These are phyloP conservation scores for Anthracocystis setariae DNA, from an alignment of 1,284 basidiomycete genomes.

Conservation along the genomic window DNA sequence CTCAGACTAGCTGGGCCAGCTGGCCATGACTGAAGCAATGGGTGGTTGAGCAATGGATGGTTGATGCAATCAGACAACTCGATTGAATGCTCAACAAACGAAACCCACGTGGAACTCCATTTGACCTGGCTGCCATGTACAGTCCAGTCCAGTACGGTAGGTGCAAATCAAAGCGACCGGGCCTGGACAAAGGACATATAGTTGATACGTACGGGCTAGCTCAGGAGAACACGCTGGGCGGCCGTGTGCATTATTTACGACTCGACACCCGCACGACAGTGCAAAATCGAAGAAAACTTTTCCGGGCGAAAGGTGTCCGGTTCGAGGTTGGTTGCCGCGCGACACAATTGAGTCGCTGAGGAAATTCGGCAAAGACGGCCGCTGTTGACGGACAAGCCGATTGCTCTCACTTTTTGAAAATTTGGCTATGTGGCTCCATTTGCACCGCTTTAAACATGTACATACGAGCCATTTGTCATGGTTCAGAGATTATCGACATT, in stretches of 20 bases:
- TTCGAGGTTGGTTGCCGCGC: conserved; percentile 2
- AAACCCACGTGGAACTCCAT: background rate
- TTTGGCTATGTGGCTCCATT: conserved; percentile 10
- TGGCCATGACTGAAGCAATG: no score
- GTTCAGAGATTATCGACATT: no score
- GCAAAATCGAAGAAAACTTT: background rate
- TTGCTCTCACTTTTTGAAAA: background rate
- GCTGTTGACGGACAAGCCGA: background rate
- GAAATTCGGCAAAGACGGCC: conserved; percentile 28
- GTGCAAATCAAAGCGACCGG: no score
- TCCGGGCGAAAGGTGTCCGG: conserved; percentile 14
- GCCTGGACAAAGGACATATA: background rate
- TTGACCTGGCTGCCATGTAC: background rate
- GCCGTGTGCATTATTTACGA: background rate
- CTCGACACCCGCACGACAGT: conserved; percentile 20
- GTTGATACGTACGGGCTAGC: background rate
- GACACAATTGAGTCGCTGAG: conserved; percentile 3
- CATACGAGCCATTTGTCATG: no score
- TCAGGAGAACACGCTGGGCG: background rate
- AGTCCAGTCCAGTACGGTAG: no score
- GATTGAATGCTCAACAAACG: background rate
- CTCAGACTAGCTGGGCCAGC: background rate
- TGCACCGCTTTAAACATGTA: background rate
- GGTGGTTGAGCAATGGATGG: no score
- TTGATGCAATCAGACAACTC: no score